These are phyloP conservation scores for Herpotrichia juniperi DNA, from an alignment of 2,329 filamentous ascomycete genomes.

Conservation along the genomic window DNA sequence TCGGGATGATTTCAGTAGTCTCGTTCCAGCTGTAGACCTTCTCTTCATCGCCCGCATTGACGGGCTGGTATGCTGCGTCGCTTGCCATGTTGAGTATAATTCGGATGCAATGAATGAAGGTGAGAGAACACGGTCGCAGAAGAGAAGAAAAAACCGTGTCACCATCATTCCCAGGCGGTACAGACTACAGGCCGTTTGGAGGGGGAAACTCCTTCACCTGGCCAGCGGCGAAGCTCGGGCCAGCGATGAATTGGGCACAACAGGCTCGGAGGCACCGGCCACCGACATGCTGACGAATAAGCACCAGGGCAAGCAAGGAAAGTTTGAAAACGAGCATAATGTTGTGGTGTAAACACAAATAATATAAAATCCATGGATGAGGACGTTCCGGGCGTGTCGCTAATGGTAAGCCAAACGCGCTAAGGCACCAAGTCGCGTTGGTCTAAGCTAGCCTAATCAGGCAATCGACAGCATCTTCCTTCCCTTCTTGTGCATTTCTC, in stretches of 20 bases:
- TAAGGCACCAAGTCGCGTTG: too few relatives aligned
- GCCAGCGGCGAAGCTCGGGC: conserved; percentile 26
- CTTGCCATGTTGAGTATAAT: conserved; percentile 22
- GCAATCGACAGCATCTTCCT: neutral
- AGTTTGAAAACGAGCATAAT: conserved; percentile 22
- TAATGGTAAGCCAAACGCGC: conserved; percentile 14
- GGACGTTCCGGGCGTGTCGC: neutral
- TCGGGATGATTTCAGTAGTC: conserved; percentile 31
- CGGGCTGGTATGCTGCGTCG: conserved; percentile 30
- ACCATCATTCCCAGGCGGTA: neutral
- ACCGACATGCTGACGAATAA: neutral
- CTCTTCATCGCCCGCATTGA: conserved; percentile 32
- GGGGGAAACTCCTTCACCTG: neutral
- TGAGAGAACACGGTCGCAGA: neutral
- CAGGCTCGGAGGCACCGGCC: conserved; percentile 1
- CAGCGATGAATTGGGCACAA: conserved; percentile 27
- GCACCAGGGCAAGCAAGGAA: conserved; percentile 30
- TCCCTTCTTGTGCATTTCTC: too few relatives aligned
- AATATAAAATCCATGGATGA: conserved; percentile 15
- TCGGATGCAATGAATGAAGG: neutral
- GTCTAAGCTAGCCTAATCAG: conserved; percentile 9
- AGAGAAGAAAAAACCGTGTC: neutral
- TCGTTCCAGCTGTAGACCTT: conserved; percentile 30
- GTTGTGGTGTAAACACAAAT: conserved; percentile 29
- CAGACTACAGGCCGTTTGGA: neutral